phyloP scores from a whole-genome alignment of 1,284 basidiomycete species.

The Apiotrichum gracile region DNA sequence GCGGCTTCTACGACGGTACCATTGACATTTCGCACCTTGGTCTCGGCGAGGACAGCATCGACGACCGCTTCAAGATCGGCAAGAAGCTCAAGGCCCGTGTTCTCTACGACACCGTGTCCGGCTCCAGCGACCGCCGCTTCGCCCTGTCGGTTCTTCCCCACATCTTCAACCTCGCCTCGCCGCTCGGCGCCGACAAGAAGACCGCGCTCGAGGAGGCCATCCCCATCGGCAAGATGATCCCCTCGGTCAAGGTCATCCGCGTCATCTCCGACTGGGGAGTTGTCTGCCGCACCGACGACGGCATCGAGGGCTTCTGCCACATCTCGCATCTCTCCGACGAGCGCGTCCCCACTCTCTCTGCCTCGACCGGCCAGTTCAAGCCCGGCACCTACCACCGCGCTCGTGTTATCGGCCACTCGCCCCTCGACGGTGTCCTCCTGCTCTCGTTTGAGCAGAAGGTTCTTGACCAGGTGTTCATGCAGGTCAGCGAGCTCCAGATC shows the following conservation, averaged over 20 bases:
- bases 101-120: slow-evolving; percentile 68
- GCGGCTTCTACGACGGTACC: slow-evolving; percentile 91
- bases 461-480: slow-evolving; percentile 80
- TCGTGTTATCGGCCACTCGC: slow-evolving; percentile 81
- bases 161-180: slow-evolving; percentile 55
- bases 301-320: slow-evolving; percentile 77
- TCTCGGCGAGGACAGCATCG: slow-evolving; percentile 47
- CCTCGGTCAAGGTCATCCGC: slow-evolving; percentile 63
- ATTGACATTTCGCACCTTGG: slow-evolving; percentile 75
- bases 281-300: slow-evolving; percentile 60
- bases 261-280: slow-evolving; percentile 79
- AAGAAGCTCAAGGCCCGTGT: slow-evolving; percentile 84
- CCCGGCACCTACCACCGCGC: slow-evolving; percentile 72
- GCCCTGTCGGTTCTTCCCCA: slow-evolving; percentile 72
- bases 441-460: slow-evolving; percentile 77
- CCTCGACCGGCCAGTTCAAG: slow-evolving; percentile 70
- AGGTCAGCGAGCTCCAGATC: slow-evolving; percentile 73
- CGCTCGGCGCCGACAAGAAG: slow-evolving; percentile 30
- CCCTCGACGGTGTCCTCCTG: slow-evolving; percentile 82
- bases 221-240: slow-evolving; percentile 67
- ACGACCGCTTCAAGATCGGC: slow-evolving; percentile 65
- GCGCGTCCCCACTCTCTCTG: slow-evolving; percentile 68
- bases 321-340: slow-evolving; percentile 93
- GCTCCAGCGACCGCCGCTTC: slow-evolving; percentile 65
- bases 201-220: slow-evolving; percentile 56